Evolutionary conservation across 1,284 basidiomycete genomes (phyloP), one percentile per base, ranked within the genome.

Genomic region (Puccinia hordei): DNA sequence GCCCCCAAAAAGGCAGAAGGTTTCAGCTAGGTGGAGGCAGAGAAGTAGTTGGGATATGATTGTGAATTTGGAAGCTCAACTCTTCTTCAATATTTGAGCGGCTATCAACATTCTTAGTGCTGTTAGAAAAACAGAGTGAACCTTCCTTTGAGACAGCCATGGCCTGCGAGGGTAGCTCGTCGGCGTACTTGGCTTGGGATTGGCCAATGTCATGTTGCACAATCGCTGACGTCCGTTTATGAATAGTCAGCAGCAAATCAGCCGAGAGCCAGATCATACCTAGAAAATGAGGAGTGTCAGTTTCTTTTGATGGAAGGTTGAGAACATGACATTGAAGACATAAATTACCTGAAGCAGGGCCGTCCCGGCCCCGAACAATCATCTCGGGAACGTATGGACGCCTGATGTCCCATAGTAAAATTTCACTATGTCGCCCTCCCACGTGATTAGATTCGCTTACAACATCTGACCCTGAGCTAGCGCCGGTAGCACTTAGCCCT

Each of bases 361-460:
- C 74, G 53, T 77, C 74, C n/a, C 65, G 74, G 44, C 74, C 74
- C 22, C 55, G 61, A 53, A 77, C 41, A 30, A 77, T 68, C n/a
- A 66, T 66, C n/a, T 77, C 74, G 38, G 74, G 74, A 35, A 65
- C 55, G 27, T 68, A 30, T 66, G 51, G 63, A 24, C 74, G 63
- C 33, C 74, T 66, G n/a, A 77, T 77, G 66, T 77, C 74, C 74
- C 74, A 77, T 22, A 77, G 24, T 46, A 77, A 55, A 19, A 77
- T 68, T 61, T 77, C 74, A 51, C 63, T 66, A 68, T 77, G 74
- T 44, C 74, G 35, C 5, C 74, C 74, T 38, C 65, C 63, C 12
- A 41, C n/a, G 24, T 55, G 44, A 9, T 55, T 55, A n/a, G 59
- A 76, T 65, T 63, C 57, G 33, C n/a, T 76, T 30, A 38, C 33